A percentile compares a stretch with the other conserved stretches of the same genome.
Evolutionary conservation across 768 basidiomycete genomes (phyloP).

Genomic region (Galerina marginata): DNA sequence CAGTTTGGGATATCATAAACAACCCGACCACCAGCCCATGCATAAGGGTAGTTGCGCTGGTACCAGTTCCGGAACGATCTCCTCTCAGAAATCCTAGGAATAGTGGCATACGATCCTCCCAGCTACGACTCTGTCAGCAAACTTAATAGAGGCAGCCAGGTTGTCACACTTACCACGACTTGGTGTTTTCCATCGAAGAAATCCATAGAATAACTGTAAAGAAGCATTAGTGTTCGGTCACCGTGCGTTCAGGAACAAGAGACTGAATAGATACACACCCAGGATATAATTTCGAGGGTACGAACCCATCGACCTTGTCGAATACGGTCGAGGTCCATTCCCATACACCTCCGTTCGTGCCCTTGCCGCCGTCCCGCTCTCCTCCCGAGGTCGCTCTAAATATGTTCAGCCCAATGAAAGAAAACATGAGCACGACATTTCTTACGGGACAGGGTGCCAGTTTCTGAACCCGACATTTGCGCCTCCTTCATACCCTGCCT

Average conservation of each 20-base stretch:
- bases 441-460: slow-evolving; percentile 94
- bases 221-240: background rate
- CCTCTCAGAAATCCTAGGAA: slow-evolving; percentile 81
- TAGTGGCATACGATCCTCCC: slow-evolving; percentile 89
- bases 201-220: slow-evolving; percentile 74
- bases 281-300: slow-evolving; percentile 80
- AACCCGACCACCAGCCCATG: slow-evolving; percentile 80
- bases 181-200: slow-evolving; percentile 91
- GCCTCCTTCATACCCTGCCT: slow-evolving; percentile 75
- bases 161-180: slow-evolving; percentile 72
- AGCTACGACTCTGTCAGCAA: slow-evolving; percentile 52
- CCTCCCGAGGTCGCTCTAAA: slow-evolving; percentile 72
- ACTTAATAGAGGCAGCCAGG: background rate
- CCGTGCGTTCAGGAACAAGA: background rate
- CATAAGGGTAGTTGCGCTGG: slow-evolving; percentile 88
- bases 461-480: slow-evolving; percentile 88
- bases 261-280: slow-evolving; percentile 53
- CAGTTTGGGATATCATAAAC: slow-evolving; percentile 45
- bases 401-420: background rate
- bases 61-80: slow-evolving; percentile 88
- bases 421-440: slow-evolving; percentile 15
- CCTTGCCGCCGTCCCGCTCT: slow-evolving; percentile 53
- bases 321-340: slow-evolving; percentile 94
- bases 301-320: slow-evolving; percentile 75
- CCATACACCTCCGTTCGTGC: slow-evolving; percentile 96